Conservation (phyloP, 306 rosid species). For the Echinosophora koreensis region DNA sequence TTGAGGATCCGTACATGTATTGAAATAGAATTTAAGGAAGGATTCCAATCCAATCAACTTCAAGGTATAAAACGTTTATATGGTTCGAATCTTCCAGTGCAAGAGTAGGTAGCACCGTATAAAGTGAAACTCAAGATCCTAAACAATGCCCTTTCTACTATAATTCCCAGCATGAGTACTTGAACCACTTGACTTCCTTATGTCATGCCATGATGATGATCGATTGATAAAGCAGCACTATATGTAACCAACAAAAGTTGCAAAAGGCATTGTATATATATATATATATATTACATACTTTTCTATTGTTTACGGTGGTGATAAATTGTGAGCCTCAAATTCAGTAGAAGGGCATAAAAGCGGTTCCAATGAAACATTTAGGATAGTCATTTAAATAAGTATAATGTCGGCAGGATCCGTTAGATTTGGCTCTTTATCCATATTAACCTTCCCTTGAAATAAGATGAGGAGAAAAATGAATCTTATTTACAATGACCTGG, state of each 20-base stretch:
- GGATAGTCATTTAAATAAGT: constrained; percentile 3
- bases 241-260: background rate
- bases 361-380: constrained; percentile 24
- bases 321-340: constrained; percentile 26
- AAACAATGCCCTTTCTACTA: constrained; percentile 25
- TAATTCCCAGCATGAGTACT: constrained; percentile 16
- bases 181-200: constrained; percentile 30
- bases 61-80: background rate
- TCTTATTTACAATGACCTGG: constrained; percentile 29
- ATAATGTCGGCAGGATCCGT: constrained; percentile 55
- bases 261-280: too few relatives aligned
- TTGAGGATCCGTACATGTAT: too few relatives aligned
- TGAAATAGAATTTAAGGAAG: too few relatives aligned
- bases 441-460: constrained; percentile 35
- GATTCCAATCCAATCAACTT: constrained; percentile 40
- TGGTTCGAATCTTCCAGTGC: constrained; percentile 26
- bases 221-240: background rate
- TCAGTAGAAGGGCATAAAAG: background rate
- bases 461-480: constrained; percentile 20
- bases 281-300: background rate
- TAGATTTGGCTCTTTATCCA: constrained; percentile 36
- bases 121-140: background rate
- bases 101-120: constrained; percentile 27
- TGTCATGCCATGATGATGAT: constrained; percentile 11
- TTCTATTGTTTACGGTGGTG: constrained; percentile 11